These are phyloP conservation scores for Acanthamoeba royreba DNA, from an alignment of 208 protist genomes.

Conservation along the genomic window DNA sequence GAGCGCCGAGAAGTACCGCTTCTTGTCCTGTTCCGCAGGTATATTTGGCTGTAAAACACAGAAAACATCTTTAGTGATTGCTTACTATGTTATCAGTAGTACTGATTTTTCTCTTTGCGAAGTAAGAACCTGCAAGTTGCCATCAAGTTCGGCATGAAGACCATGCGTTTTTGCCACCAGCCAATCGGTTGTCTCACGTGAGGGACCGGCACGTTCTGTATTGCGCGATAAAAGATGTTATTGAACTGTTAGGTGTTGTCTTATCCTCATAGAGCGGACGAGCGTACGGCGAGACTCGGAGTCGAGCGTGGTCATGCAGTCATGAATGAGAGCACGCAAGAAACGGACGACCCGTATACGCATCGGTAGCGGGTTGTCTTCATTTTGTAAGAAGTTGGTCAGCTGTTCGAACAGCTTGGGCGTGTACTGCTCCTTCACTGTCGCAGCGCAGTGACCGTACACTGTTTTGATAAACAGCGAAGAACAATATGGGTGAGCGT, in stretches of 20 bases:
- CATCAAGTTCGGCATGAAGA: neutral
- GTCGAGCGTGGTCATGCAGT: neutral
- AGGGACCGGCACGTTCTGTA: neutral
- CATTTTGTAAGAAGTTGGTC: neutral
- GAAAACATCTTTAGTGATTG: no score
- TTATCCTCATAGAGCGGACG: neutral
- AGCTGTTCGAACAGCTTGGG: neutral
- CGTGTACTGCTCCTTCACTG: slow-evolving; percentile 27
- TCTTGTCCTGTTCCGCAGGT: neutral
- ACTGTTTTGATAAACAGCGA: neutral
- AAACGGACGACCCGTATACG: neutral
- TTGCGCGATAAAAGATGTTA: neutral
- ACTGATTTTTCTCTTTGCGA: no score
- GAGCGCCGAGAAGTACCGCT: neutral
- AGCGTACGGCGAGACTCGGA: neutral
- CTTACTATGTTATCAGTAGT: no score
- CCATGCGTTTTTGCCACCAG: neutral
- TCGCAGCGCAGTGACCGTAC: neutral
- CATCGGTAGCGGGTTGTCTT: neutral
- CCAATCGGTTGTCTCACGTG: neutral
- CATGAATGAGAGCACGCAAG: neutral
- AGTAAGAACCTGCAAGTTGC: neutral
- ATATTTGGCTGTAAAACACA: neutral
- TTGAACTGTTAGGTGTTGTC: neutral
- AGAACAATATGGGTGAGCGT: neutral